phyloP scores from a whole-genome alignment of 257 asterid genomes.

The Solanum verrucosum region DNA sequence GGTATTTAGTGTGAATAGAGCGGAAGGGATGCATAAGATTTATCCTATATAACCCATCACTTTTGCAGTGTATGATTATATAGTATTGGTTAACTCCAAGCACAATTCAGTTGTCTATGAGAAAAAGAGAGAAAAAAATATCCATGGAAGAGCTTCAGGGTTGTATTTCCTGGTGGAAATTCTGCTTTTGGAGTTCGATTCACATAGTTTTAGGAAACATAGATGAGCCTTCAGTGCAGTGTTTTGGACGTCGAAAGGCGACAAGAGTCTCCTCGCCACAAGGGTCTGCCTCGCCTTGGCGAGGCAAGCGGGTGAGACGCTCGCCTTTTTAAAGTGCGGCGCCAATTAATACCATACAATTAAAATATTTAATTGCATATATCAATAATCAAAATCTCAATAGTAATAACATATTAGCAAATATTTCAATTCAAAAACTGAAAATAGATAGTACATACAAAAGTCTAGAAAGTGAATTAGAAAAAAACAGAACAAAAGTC shows the following conservation, averaged over 20 bases:
- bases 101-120: background rate
- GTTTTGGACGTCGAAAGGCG: background rate
- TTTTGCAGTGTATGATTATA: background rate
- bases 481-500: background rate
- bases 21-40: background rate
- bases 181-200: background rate
- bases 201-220: background rate
- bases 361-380: no score
- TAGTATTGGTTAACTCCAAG: background rate
- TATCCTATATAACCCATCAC: background rate
- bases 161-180: background rate
- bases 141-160: background rate
- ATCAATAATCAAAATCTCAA: background rate
- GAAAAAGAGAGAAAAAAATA: background rate
- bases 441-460: background rate
- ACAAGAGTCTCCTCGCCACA: background rate
- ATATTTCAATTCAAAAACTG: background rate
- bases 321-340: background rate
- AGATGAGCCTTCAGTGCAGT: background rate
- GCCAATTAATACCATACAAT: background rate
- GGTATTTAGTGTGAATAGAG: background rate
- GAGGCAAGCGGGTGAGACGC: background rate
- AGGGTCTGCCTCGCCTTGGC: no score
- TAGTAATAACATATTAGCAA: background rate
- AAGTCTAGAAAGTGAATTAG: background rate